Evolutionary conservation across 192 early-diverging fungal species (phyloP).

Genomic region (Podochytrium sp.): DNA sequence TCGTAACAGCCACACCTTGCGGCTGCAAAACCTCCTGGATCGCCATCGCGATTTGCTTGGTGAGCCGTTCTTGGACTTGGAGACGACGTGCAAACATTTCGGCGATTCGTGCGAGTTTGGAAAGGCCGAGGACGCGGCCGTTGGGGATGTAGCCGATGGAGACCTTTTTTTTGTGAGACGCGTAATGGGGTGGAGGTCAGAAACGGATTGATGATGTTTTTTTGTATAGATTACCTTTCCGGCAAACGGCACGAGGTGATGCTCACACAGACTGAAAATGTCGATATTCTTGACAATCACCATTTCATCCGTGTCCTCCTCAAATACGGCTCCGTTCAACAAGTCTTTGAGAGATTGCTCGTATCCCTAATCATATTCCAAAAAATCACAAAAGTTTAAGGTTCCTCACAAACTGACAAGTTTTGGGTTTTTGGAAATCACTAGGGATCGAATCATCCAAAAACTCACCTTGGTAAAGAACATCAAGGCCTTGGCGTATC

Average conservation of each 20-base stretch:
- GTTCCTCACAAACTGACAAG: background rate
- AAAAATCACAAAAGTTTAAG: background rate
- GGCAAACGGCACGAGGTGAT: conserved; percentile 97
- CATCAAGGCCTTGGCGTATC: conserved; percentile 96
- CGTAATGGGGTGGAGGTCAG: background rate
- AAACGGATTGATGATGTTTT: background rate
- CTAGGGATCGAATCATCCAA: too few species aligned
- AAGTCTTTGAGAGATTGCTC: conserved; percentile 87
- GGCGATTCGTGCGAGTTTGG: conserved; percentile 96
- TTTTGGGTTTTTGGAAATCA: too few species aligned
- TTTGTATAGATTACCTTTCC: conserved; percentile 72
- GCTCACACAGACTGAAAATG: conserved; percentile 96
- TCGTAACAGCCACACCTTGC: conserved; percentile 95
- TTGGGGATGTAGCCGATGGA: conserved; percentile 97
- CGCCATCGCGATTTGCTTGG: conserved; percentile 94
- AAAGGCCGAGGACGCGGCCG: conserved; percentile 90
- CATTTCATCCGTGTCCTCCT: conserved; percentile 99
- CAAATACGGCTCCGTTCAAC: conserved; percentile 94
- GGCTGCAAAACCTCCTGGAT: conserved; percentile 92
- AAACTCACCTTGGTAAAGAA: conserved; percentile 80
- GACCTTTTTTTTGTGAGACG: conserved; percentile 55
- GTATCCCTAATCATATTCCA: conserved; percentile 88
- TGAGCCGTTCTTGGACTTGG: conserved; percentile 97
- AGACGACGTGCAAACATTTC: conserved; percentile 97
- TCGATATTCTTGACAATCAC: conserved; percentile 98